Evolutionary conservation across 352 stramenopile species (phyloP).

Genomic region (Thalassiosira exigua): DNA sequence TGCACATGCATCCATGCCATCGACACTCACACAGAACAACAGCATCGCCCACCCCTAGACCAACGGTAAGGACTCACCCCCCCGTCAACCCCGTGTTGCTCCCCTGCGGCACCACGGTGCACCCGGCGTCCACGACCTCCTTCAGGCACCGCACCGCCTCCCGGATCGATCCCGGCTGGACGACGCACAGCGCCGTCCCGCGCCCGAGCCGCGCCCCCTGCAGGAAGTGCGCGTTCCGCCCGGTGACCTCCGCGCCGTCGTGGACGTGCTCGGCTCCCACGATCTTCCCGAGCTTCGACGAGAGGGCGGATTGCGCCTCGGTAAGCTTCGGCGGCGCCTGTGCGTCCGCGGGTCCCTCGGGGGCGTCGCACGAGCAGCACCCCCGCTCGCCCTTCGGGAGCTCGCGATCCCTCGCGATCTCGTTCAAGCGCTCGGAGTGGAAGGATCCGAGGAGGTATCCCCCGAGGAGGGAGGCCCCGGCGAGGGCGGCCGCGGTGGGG

Average conservation of each 20-base stretch:
- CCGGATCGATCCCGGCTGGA: conserved; percentile 61
- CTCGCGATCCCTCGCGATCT: conserved; percentile 36
- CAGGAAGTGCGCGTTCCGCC: conserved; percentile 55
- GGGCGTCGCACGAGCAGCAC: conserved; percentile 43
- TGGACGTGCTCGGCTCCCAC: conserved; percentile 69
- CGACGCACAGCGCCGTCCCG: conserved; percentile 65
- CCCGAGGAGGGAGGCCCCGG: conserved; percentile 16
- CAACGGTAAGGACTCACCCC: too few species aligned
- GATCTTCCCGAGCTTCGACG: conserved; percentile 62
- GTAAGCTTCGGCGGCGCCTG: conserved; percentile 39
- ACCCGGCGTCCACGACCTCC: conserved; percentile 66
- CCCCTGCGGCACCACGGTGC: conserved; percentile 67
- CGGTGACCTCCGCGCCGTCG: conserved; percentile 45
- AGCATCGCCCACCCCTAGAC: too few species aligned
- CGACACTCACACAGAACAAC: too few species aligned
- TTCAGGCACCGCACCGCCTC: conserved; percentile 69
- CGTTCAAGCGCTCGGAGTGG: conserved; percentile 25
- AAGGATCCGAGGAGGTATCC: conserved; percentile 39
- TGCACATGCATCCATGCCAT: too few species aligned
- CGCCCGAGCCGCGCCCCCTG: conserved; percentile 65
- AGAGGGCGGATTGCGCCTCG: conserved; percentile 56
- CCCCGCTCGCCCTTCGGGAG: conserved; percentile 47
- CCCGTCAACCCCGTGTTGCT: conserved; percentile 76
- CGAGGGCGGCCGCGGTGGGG: conserved; percentile 31
- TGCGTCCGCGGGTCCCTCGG: not conserved